Conservation (phyloP, 2,329 filamentous ascomycete species). For the Fusarium palustre region DNA sequence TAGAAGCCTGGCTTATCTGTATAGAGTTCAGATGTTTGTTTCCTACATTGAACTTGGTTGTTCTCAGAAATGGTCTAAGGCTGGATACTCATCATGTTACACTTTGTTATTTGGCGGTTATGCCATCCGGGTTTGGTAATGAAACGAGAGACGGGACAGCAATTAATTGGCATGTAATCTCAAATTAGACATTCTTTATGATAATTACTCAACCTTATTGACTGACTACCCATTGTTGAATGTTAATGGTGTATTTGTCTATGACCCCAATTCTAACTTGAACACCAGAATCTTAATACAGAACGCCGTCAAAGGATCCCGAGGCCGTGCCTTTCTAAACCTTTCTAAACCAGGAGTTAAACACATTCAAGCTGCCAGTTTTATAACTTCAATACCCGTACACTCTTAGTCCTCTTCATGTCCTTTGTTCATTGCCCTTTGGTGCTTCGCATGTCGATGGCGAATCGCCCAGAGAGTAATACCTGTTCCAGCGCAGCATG, state of each 20-base stretch:
- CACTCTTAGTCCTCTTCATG: slow-evolving; percentile 53
- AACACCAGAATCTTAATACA: not conserved
- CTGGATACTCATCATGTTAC: slow-evolving; percentile 33
- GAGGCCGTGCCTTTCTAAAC: not conserved
- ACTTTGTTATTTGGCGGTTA: slow-evolving; percentile 16
- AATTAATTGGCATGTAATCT: slow-evolving; percentile 34
- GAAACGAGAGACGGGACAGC: slow-evolving; percentile 22
- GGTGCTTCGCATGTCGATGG: slow-evolving; percentile 61
- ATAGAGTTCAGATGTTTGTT: slow-evolving; percentile 11
- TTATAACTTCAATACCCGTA: not conserved
- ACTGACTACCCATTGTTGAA: not conserved
- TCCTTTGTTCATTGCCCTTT: slow-evolving; percentile 54
- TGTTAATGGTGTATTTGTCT: slow-evolving; percentile 9
- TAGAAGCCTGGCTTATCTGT: slow-evolving; percentile 15
- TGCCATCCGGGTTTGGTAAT: slow-evolving; percentile 27
- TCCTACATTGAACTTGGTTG: slow-evolving; percentile 10
- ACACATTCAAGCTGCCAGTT: not conserved
- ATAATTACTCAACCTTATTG: not conserved
- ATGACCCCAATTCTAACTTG: not conserved
- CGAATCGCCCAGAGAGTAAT: slow-evolving; percentile 79
- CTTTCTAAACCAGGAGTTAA: not conserved
- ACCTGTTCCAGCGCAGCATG: slow-evolving; percentile 75
- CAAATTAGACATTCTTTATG: slow-evolving; percentile 30
- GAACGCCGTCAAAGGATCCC: slow-evolving; percentile 14
- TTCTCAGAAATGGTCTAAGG: slow-evolving; percentile 28